Base-by-base conservation (phyloP, 108 stramenopile species). In the Skeletonema tropicum region DNA sequence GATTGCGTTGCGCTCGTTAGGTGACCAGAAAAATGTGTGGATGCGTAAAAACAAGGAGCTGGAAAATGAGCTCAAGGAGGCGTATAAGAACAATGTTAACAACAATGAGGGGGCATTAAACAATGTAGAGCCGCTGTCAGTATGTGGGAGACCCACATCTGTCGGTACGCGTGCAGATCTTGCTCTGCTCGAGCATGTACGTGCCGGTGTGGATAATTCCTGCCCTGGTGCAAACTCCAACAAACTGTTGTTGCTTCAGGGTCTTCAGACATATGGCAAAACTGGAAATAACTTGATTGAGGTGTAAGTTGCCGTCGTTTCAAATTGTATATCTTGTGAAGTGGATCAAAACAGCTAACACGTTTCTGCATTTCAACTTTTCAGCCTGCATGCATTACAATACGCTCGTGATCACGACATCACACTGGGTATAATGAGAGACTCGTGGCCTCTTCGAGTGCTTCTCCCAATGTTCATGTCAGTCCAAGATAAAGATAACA, bases 241-340 rank as follows among this genome's bases (percentile, higher is more conserved):
- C 13, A 49, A 57, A 7, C 33, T 74, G 57, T 25, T 74, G 7
- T 62, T 76, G 10, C 10, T 76, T 6, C 26, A 73, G 42, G 62
- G 71, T 0, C 13, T 7, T 6, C 8, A 3, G 61, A n/a, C 63
- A 14, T 69, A 58, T 46, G 76, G 76, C 8, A 35, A 69, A 41
- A 71, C 76, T 5, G 76, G 76, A 4, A 77, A 77, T 32, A 64
- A 77, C 15, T 17, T 77, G 0, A 60, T 66, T 15, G 69, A 70
- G 30, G 49, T 77, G 35, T 45, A 5, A 45, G 42, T 45, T 15
- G 15, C 1, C 11, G 15, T 45, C 42, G 0, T 29, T 29, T 29
- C 26, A 29, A 29, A 29, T 29, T 29, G 26, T 29, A 29, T 29
- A 29, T 29, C 42, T 45, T 45, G 14, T 45, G 42, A 45, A 45